phyloP scores from a whole-genome alignment of 2,329 filamentous ascomycete species.

The Ophiostoma australiae region DNA sequence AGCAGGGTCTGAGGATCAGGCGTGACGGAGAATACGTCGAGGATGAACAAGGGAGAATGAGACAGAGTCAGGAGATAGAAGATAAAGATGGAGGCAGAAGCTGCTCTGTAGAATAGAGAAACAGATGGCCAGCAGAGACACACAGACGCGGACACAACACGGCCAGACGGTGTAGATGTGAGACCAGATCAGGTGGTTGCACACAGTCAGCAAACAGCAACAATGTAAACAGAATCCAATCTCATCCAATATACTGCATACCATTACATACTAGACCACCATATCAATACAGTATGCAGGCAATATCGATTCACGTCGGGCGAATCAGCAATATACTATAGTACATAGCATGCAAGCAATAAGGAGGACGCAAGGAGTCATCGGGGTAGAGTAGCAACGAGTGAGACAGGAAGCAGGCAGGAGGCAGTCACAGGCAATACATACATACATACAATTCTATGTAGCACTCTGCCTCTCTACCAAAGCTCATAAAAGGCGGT shows the following conservation, averaged over 20 bases:
- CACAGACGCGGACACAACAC: neutral
- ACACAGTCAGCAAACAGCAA: neutral
- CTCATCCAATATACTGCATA: too few species aligned
- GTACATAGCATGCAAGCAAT: neutral
- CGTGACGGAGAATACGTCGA: constrained; percentile 2
- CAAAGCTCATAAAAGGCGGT: constrained; percentile 23
- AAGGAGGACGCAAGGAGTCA: neutral
- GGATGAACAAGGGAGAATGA: neutral
- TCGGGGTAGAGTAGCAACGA: neutral
- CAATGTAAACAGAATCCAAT: neutral
- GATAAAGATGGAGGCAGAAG: too few species aligned
- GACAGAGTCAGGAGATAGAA: neutral
- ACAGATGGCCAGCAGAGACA: neutral
- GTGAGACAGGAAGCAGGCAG: neutral
- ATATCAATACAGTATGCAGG: neutral
- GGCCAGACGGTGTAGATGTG: neutral
- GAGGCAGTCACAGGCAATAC: neutral
- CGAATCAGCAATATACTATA: neutral
- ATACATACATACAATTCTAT: too few species aligned
- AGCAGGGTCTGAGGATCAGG: neutral
- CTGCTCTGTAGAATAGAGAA: too few species aligned
- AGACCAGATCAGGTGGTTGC: neutral
- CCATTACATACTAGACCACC: too few species aligned
- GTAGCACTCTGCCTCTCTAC: too few species aligned
- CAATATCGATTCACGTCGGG: neutral